phyloP scores from a whole-genome alignment of 306 rosid genomes.

The Chamaecrista fasciculata region DNA sequence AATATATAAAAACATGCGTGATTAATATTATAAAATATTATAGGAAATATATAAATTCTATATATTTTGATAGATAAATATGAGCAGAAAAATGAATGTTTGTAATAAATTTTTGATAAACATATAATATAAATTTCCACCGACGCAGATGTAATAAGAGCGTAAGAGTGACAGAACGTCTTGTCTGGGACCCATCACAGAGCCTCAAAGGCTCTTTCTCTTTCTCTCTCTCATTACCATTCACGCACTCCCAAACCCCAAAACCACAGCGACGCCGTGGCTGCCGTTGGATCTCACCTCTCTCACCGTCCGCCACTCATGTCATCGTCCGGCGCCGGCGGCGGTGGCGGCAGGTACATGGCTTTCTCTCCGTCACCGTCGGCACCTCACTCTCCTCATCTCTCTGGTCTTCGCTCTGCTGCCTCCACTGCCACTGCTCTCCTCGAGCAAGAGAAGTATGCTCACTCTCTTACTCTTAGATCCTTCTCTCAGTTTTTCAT shows the following conservation, averaged over 20 bases:
- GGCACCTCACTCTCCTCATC: constrained; percentile 50
- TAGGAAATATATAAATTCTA: no score
- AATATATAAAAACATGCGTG: no score
- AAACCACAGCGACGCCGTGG: not conserved
- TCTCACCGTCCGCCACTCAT: constrained; percentile 15
- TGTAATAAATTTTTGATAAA: no score
- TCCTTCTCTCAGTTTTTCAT: constrained; percentile 17
- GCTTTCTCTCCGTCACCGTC: constrained; percentile 86
- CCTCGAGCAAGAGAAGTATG: constrained; percentile 81
- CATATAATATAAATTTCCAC: not conserved
- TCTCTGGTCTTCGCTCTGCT: constrained; percentile 76
- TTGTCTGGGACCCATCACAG: not conserved
- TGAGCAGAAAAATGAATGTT: not conserved
- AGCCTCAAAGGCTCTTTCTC: not conserved
- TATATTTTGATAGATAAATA: no score
- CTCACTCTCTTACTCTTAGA: not conserved
- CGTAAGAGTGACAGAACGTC: not conserved
- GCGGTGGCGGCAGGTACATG: constrained; percentile 58
- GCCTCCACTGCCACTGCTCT: constrained; percentile 61
- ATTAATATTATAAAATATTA: no score
- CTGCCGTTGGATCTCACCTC: not conserved
- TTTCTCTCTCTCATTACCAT: not conserved
- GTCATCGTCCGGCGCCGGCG: constrained; percentile 51
- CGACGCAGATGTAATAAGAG: constrained; percentile 8
- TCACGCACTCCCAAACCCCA: not conserved